Percentiles rank a stretch among this genome's conserved stretches.
phyloP scores from a whole-genome alignment of 208 protist genomes.

The Leishmania tropica region DNA sequence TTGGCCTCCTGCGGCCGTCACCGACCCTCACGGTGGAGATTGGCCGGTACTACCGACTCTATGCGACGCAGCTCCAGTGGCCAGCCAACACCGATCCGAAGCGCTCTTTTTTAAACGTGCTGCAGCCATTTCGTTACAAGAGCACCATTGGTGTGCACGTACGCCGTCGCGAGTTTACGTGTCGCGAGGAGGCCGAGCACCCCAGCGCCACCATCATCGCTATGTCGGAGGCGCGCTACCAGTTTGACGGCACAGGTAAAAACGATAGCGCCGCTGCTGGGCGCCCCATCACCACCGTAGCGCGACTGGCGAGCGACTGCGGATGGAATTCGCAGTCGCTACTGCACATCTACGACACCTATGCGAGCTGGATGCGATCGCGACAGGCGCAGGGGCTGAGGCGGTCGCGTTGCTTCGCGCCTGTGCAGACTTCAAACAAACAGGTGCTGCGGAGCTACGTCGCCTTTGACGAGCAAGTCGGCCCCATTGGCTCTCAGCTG shows the following conservation, averaged over 20 bases:
- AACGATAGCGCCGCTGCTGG: background rate
- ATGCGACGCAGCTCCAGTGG: constrained; percentile 11
- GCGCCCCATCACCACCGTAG: background rate
- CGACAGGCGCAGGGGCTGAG: background rate
- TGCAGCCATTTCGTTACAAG: constrained; percentile 16
- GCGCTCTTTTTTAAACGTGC: constrained; percentile 8
- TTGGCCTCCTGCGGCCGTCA: constrained; percentile 22
- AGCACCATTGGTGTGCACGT: constrained; percentile 17
- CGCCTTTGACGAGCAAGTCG: constrained; percentile 18
- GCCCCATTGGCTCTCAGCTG: constrained; percentile 5
- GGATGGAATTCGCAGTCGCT: constrained; percentile 12
- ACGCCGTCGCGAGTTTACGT: constrained; percentile 17
- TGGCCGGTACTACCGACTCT: constrained; percentile 22
- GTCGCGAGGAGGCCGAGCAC: constrained; percentile 16
- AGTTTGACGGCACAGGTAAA: constrained; percentile 8
- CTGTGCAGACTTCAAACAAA: background rate
- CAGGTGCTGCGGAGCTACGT: constrained; percentile 1
- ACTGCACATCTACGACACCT: constrained; percentile 6
- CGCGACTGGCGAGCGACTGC: constrained; percentile 19
- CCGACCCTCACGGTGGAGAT: constrained; percentile 16
- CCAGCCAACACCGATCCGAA: constrained; percentile 6
- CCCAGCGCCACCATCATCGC: constrained; percentile 2
- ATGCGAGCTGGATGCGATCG: background rate
- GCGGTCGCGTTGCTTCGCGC: background rate
- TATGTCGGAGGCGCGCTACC: constrained; percentile 10